Evolutionary conservation across 495 filamentous ascomycete genomes (phyloP), one percentile per base, ranked within the genome.

Genomic region (Xylaria cubensis): DNA sequence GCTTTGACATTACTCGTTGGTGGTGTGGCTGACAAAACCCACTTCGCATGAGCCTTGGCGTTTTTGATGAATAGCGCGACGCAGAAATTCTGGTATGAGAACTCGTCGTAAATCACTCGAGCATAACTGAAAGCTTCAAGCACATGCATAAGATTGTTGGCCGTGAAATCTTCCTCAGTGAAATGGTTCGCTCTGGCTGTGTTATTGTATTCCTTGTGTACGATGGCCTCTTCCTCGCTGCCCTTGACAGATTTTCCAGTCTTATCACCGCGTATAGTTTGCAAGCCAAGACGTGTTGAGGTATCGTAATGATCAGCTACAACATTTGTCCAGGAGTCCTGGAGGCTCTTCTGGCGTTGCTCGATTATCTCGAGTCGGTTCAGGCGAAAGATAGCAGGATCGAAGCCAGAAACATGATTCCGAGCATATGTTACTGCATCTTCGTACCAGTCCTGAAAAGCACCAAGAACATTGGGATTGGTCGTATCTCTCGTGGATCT

Each of bases 11-110:
- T 85, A 6, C 79, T 79, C 0, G 91, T 76, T 1, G 83, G 82
- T 0, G 91, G 92, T 1, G 92, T 94, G 3, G 88, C 92, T 0
- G 91, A 93, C 0, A 94, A 78, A 29, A 91, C 81, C 92, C 92
- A 94, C 68, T 87, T 88, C 12, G 86, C 86, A 58, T 82, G 80
- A 34, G 88, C 84, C 7, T 83, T 70, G 0, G 89, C 73, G 15
- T 79, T 72, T 34, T 72, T 68, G 32, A 83, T 72, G 70, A 85
- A 83, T n/a, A 73, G 66, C 4, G 69, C 71, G 29, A 78, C 65
- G 4, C 81, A 73, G 26, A 81, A 73, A 17, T 84, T 80, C 46
- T 84, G 77, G 73, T 92, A 91, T 1, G 89, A 88, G 77, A 88
- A 93, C 67, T 94, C 92, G 74, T 94, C 92, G 56, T 92, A 85